These are phyloP conservation scores for Claviceps sp. DNA, from an alignment of 2,329 filamentous ascomycete species.

Conservation along the genomic window DNA sequence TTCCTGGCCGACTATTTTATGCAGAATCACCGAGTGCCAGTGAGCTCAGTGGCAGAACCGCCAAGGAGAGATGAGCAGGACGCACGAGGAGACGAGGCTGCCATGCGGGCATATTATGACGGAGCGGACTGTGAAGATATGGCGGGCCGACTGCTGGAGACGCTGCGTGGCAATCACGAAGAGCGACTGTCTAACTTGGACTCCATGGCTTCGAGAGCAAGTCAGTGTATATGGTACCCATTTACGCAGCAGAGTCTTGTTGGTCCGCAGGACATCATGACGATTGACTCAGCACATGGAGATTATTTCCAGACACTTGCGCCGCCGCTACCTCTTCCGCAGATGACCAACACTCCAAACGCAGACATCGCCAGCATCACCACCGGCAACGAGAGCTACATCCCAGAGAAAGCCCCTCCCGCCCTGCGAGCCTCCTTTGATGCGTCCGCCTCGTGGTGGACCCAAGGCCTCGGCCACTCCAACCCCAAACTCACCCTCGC, in stretches of 20 bases:
- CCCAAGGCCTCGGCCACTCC: constrained; percentile 71
- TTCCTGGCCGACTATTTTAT: constrained; percentile 58
- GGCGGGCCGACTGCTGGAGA: constrained; percentile 32
- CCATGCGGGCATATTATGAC: constrained; percentile 53
- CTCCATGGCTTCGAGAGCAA: constrained; percentile 47
- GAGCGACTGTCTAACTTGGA: constrained; percentile 45
- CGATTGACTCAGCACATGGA: constrained; percentile 69
- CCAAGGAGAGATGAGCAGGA: constrained; percentile 32
- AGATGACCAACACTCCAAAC: background rate
- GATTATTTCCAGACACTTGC: constrained; percentile 58
- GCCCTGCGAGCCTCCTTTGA: constrained; percentile 51
- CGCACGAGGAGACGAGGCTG: constrained; percentile 33
- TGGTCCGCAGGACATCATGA: constrained; percentile 47
- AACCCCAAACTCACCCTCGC: constrained; percentile 59
- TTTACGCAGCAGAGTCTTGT: constrained; percentile 69
- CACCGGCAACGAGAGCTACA: background rate
- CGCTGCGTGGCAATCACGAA: constrained; percentile 39
- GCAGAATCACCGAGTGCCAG: constrained; percentile 40
- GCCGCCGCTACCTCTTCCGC: background rate
- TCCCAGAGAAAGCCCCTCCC: background rate
- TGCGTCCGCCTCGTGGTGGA: constrained; percentile 85
- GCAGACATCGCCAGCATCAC: background rate
- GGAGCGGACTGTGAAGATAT: constrained; percentile 24
- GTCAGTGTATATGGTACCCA: constrained; percentile 66
- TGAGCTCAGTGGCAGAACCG: constrained; percentile 45